A percentile compares a stretch with the other conserved stretches of the same genome.
phyloP scores from a whole-genome alignment of 1,284 basidiomycete genomes.

The Cutaneotrichosporon curvatum region DNA sequence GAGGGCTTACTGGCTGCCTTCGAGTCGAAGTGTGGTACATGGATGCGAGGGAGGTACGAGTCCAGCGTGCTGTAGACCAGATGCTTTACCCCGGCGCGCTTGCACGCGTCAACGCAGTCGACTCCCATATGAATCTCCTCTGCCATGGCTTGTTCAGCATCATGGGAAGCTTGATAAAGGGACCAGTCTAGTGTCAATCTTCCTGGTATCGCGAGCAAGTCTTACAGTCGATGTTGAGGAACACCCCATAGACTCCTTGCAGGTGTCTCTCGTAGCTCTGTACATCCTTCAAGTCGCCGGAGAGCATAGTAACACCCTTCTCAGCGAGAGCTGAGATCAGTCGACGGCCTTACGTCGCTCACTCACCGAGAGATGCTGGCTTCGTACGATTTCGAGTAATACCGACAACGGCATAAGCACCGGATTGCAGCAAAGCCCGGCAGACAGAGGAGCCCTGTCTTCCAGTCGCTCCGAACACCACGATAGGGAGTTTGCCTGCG shows the following conservation, averaged over 20 bases:
- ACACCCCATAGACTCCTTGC: conserved; percentile 22
- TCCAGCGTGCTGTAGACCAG: conserved; percentile 23
- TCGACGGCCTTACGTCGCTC: neutral
- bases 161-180: conserved; percentile 9
- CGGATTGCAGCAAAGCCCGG: conserved; percentile 9
- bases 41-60: conserved; percentile 9
- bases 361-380: neutral
- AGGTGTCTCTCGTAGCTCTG: conserved; percentile 16
- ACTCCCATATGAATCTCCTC: conserved; percentile 13
- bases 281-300: conserved; percentile 18
- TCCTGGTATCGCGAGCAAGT: neutral
- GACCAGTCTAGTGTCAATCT: conserved; percentile 11
- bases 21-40: conserved; percentile 26
- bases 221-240: conserved; percentile 28
- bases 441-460: conserved; percentile 17
- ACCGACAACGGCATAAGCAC: conserved; percentile 13
- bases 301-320: conserved; percentile 17
- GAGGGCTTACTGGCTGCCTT: too few relatives aligned
- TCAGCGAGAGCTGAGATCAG: conserved; percentile 10
- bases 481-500: too few relatives aligned
- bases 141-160: conserved; percentile 11
- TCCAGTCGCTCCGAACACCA: conserved; percentile 20
- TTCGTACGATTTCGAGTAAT: conserved; percentile 18
- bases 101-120: conserved; percentile 6
- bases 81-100: conserved; percentile 8